A percentile compares a stretch with the other conserved stretches of the same genome.
phyloP scores from a whole-genome alignment of 129 eudicot species.

The Artemisia annua region DNA sequence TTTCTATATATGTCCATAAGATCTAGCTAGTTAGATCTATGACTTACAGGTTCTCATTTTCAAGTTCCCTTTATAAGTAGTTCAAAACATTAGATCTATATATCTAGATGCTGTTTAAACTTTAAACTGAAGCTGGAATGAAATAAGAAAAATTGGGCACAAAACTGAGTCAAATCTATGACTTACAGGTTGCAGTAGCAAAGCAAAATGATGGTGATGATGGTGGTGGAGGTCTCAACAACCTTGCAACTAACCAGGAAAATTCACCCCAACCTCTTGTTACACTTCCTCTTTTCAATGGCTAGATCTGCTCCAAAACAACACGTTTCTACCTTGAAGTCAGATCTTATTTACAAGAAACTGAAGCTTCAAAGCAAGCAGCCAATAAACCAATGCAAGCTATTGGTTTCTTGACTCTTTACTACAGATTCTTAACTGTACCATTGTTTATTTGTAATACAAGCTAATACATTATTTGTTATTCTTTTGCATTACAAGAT shows the following conservation, averaged over 20 bases:
- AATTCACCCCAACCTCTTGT: slow-evolving; percentile 18
- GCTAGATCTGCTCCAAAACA: slow-evolving; percentile 2
- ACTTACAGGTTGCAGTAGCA: slow-evolving; percentile 25
- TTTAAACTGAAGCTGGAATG: not conserved
- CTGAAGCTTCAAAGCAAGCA: too few species aligned
- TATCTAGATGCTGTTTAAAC: not conserved
- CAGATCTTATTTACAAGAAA: too few species aligned
- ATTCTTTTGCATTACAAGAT: too few species aligned
- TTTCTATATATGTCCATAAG: too few species aligned
- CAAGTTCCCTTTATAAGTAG: too few species aligned
- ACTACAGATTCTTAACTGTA: too few species aligned
- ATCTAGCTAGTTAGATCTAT: too few species aligned
- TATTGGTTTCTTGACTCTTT: too few species aligned
- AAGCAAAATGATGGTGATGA: not conserved
- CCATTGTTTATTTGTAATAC: not conserved
- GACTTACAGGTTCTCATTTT: too few species aligned
- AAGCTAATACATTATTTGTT: not conserved
- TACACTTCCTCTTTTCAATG: slow-evolving; percentile 17
- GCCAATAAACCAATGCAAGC: too few species aligned
- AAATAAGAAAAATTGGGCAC: not conserved
- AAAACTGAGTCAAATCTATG: slow-evolving; percentile 1
- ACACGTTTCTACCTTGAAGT: not conserved
- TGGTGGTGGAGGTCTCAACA: slow-evolving; percentile 21
- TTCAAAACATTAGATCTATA: too few species aligned
- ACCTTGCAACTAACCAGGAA: slow-evolving; percentile 30